Evolutionary conservation across 2,329 filamentous ascomycete species (phyloP), one percentile per base, ranked within the genome.

Genomic region (Talaromyces verruculosus): DNA sequence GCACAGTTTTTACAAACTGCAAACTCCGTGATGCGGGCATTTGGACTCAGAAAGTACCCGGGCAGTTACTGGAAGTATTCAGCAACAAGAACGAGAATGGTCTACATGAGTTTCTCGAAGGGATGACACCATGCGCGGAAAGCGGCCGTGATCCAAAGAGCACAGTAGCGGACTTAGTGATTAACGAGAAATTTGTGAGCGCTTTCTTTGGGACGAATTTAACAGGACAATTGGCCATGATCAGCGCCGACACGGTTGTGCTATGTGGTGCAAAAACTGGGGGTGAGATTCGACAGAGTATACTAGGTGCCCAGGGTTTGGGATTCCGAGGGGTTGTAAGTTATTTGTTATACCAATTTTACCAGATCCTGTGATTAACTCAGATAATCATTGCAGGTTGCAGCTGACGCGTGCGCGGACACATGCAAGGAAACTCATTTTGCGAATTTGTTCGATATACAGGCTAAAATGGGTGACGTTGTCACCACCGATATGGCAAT

Each of bases 401-500:
- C 57, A 33, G 57, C 57, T n/a, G 57, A 59, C 15, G 57, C 57
- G 13, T 59, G 57, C 3, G 57, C 57, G 22, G 57, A 59, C 25
- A 59, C 57, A 5, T 59, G 57, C 57, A 59, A 43, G 57, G 57
- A 59, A 30, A 59, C 57, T n/a, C 57, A 59, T 59, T 59, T 59
- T 43, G 57, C 57, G 19, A 59, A 59, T 43, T 30, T 59, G 57
- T 59, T 59, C 22, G 57, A 59, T 19, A 59, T 59, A 28, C 37
- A 59, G 1, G 57, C 57, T 28, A 59, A 59, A 43, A 59, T 59
- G 19, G 57, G 57, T 5, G 57, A 59, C 15, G 57, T 59, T 43
- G 37, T 59, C 37, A 43, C 57, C n/a, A 59, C 57, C 8, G 37
- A 43, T n/a, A 43, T 43, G 19, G 57, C 57, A 28, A 59, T 43